Evolutionary conservation across 164 flowering plant species (phyloP).

Genomic region (Buxus sempervirens): DNA sequence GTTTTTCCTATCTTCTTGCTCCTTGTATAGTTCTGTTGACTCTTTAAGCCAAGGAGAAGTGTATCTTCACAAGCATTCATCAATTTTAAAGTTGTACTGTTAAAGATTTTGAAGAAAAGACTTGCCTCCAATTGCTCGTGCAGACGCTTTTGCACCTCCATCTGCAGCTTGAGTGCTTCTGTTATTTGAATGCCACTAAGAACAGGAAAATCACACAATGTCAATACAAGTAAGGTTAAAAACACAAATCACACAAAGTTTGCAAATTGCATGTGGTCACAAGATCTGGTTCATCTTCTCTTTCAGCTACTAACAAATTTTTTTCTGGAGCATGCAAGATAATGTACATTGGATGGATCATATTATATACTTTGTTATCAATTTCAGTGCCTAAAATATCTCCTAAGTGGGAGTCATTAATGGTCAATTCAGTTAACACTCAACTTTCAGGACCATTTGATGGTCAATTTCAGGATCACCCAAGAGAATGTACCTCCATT

Average conservation of each 20-base stretch:
- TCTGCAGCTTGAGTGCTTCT: slow-evolving; percentile 88
- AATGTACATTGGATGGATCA: neutral
- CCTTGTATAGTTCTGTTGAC: neutral
- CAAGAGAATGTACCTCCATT: too few species aligned
- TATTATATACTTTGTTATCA: neutral
- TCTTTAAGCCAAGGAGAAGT: neutral
- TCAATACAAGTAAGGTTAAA: neutral
- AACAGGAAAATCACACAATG: slow-evolving; percentile 2
- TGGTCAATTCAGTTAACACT: too few species aligned
- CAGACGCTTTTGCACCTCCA: slow-evolving; percentile 91
- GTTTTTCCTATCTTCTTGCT: too few species aligned
- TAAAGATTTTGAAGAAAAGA: slow-evolving; percentile 7
- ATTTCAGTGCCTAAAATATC: neutral
- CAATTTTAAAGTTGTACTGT: neutral
- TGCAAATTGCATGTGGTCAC: neutral
- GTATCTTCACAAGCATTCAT: neutral
- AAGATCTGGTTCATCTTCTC: neutral
- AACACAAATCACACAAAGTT: neutral
- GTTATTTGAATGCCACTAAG: slow-evolving; percentile 85
- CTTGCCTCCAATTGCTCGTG: slow-evolving; percentile 92
- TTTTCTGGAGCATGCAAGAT: neutral
- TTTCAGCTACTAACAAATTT: too few species aligned
- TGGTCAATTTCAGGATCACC: neutral
- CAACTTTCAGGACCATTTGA: too few species aligned
- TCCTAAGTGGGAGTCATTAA: neutral